Base-by-base conservation (phyloP, 345 rosid species). In the Balakata baccata region DNA sequence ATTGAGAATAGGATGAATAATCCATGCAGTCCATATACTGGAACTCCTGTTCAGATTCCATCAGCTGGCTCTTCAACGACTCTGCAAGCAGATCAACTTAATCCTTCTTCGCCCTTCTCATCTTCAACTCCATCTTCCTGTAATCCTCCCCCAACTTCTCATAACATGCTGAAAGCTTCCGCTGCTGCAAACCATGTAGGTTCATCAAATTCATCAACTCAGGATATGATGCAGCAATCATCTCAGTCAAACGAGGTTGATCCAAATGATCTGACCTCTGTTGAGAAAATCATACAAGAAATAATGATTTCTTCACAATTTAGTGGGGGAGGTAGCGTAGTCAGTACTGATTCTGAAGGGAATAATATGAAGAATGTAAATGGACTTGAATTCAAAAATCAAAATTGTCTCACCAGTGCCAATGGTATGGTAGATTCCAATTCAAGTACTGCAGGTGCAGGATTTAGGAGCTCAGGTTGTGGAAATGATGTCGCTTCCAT, bases 281-380 rank as follows among this genome's bases (percentile, higher is more conserved):
- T 92, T 60, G 92, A 92, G 85, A 94, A 94, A 82, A 84, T 94
- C 74, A 79, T 94, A 66, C 93, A 90, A 34, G 92, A 88, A 11
- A 88, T 92, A 75, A 75, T 92, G 87, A 85, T 87, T 85, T 79
- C 89, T 70, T 74, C 75, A 84, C 93, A 92, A 75, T 80, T 83
- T 54, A 86, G 84, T 58, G 86, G 81, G 20, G 53, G 75, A 3
- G 84, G 88, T 22, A 80, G 85, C 54, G 83, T 88, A 86, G 87
- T 53, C 61, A 87, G 90, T 37, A 80, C 78, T 64, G 87, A 86
- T 46, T 75, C 92, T 25, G 64, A 84, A 43, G 90, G 87, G 70
- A 84, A 78, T 46, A 91, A 88, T 37, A 80, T 81, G 78, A 92
- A 88, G 72, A 80, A 70, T 63, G 74, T 76, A 22, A 90, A 84